phyloP scores from a whole-genome alignment of 1,139 yeast species.

The Pichia sp. region DNA sequence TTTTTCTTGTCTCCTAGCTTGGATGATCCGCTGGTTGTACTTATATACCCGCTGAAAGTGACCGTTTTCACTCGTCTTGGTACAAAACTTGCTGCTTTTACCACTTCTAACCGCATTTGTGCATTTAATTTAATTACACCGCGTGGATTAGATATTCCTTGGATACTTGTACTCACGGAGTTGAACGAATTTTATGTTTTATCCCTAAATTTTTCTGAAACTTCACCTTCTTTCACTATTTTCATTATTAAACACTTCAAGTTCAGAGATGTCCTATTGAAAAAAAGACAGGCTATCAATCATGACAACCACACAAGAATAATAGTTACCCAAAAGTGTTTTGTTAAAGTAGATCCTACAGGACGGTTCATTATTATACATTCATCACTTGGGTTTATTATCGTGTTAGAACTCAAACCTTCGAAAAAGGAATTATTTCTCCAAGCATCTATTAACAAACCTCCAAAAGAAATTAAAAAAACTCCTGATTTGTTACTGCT shows the following conservation, averaged over 20 bases:
- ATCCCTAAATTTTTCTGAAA: not conserved
- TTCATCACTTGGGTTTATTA: conserved; percentile 4
- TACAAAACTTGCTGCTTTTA: not conserved
- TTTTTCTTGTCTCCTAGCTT: too few species aligned
- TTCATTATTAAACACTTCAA: conserved; percentile 3
- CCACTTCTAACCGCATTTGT: conserved; percentile 3
- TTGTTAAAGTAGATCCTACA: conserved; percentile 6
- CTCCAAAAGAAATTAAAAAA: not conserved
- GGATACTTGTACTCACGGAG: conserved; percentile 12
- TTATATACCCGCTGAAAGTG: too few species aligned
- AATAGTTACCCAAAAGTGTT: conserved; percentile 2
- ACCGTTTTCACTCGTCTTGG: not conserved
- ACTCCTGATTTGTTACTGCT: conserved; percentile 1
- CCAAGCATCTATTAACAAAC: not conserved
- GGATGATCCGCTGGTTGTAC: too few species aligned
- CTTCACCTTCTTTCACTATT: not conserved
- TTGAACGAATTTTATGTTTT: conserved; percentile 7
- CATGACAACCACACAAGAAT: not conserved
- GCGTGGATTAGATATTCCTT: conserved; percentile 1
- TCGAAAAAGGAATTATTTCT: conserved; percentile 8
- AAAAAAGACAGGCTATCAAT: not conserved
- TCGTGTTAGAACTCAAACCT: conserved; percentile 7
- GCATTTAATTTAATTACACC: conserved; percentile 9
- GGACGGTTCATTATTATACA: conserved; percentile 5
- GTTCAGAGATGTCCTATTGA: not conserved